Evolutionary conservation across 306 rosid genomes (phyloP).

Genomic region (Cyclanthera cordifolia): DNA sequence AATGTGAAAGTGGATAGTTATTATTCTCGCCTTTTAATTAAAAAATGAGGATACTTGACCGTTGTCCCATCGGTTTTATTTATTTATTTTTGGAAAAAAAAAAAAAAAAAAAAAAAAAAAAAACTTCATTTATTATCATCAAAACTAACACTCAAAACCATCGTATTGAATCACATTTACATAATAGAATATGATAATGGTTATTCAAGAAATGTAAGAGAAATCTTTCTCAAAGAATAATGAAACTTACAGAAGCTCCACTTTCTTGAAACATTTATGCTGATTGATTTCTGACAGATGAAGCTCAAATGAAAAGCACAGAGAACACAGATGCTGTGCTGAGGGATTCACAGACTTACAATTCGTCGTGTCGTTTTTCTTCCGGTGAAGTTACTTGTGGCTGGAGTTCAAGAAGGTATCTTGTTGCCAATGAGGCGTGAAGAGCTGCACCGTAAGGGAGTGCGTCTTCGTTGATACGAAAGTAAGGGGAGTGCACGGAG

Average conservation of each 20-base stretch:
- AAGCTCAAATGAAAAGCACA: slow-evolving; percentile 3
- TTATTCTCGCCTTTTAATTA: neutral
- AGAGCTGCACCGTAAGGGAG: slow-evolving; percentile 79
- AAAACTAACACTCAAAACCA: neutral
- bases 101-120: too few relatives aligned
- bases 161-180: neutral
- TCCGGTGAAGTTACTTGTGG: slow-evolving; percentile 15
- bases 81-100: neutral
- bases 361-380: slow-evolving; percentile 35
- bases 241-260: neutral
- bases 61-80: neutral
- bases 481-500: slow-evolving; percentile 44
- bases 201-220: slow-evolving; percentile 5
- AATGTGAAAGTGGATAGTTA: neutral
- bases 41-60: neutral
- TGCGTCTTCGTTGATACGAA: slow-evolving; percentile 54
- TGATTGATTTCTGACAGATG: neutral
- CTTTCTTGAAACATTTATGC: slow-evolving; percentile 8
- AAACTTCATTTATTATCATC: neutral
- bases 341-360: slow-evolving; percentile 19
- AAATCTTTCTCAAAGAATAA: neutral
- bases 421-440: slow-evolving; percentile 68
- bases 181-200: neutral
- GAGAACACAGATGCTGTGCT: neutral
- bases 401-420: slow-evolving; percentile 38